These are phyloP conservation scores for Agaricus subrufescens DNA, from an alignment of 768 basidiomycete genomes.

Conservation along the genomic window DNA sequence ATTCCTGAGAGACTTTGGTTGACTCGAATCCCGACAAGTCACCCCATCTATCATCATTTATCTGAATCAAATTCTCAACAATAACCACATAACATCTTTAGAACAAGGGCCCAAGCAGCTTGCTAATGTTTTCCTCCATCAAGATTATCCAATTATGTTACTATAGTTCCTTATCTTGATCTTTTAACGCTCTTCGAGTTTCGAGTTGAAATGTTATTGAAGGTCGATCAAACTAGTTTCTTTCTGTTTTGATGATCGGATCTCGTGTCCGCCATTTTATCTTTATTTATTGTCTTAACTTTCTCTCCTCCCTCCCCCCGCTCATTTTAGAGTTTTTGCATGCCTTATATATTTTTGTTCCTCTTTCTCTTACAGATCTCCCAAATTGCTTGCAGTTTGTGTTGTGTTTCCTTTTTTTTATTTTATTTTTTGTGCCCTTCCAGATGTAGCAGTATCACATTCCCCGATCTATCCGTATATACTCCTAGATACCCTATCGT, in stretches of 20 bases:
- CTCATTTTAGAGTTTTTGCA: too few relatives aligned
- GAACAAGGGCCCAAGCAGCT: not conserved
- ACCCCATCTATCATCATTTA: constrained; percentile 2
- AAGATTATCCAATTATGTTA: not conserved
- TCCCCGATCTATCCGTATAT: not conserved
- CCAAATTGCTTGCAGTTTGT: not conserved
- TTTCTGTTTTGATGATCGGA: too few relatives aligned
- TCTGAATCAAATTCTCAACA: not conserved
- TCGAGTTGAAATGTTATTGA: not conserved
- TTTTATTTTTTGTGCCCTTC: not conserved
- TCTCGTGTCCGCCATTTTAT: not conserved
- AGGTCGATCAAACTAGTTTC: too few relatives aligned
- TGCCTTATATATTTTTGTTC: too few relatives aligned
- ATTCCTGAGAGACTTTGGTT: not conserved
- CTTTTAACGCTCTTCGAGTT: not conserved
- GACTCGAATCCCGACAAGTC: not conserved
- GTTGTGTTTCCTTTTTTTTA: not conserved
- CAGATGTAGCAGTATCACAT: constrained; percentile 7
- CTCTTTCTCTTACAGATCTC: too few relatives aligned
- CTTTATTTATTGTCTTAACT: not conserved
- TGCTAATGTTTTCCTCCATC: not conserved
- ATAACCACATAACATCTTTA: not conserved
- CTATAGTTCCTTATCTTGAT: not conserved
- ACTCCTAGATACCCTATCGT: constrained; percentile 1
- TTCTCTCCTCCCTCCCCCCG: not conserved